These are phyloP conservation scores for Penicillium italicum DNA, from an alignment of 2,329 filamentous ascomycete species.

Conservation along the genomic window DNA sequence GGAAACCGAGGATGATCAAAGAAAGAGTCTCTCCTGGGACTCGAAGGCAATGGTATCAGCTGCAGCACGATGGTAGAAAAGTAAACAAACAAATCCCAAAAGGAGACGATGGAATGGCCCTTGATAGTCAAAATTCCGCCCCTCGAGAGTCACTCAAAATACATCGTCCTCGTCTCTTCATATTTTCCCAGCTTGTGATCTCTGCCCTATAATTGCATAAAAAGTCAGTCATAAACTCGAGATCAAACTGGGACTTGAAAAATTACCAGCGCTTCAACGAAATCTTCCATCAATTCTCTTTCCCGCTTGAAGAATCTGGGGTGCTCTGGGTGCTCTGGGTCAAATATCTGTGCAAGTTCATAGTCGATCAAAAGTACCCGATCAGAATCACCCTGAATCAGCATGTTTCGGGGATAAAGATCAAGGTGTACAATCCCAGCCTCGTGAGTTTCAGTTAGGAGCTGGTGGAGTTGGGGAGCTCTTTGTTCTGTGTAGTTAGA, in stretches of 20 bases:
- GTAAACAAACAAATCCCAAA: too few relatives aligned
- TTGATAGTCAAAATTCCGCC: not conserved
- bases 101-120: not conserved
- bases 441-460: not conserved
- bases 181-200: not conserved
- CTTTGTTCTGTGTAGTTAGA: not conserved
- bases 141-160: not conserved
- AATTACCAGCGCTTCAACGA: not conserved
- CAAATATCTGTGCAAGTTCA: not conserved
- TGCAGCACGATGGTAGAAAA: not conserved
- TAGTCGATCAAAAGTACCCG: not conserved
- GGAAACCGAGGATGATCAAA: not conserved
- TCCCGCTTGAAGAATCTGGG: not conserved
- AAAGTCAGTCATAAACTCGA: not conserved
- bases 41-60: not conserved
- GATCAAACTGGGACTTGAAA: not conserved
- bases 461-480: not conserved
- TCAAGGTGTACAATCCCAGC: not conserved
- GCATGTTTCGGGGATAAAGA: not conserved
- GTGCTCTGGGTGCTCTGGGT: not conserved
- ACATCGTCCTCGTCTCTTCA: not conserved
- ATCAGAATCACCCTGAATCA: not conserved
- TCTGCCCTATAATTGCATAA: not conserved
- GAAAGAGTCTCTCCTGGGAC: not conserved
- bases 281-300: not conserved